These are phyloP conservation scores for Zea luxurians DNA, from an alignment of 176 grass and related monocot genomes.

Conservation along the genomic window DNA sequence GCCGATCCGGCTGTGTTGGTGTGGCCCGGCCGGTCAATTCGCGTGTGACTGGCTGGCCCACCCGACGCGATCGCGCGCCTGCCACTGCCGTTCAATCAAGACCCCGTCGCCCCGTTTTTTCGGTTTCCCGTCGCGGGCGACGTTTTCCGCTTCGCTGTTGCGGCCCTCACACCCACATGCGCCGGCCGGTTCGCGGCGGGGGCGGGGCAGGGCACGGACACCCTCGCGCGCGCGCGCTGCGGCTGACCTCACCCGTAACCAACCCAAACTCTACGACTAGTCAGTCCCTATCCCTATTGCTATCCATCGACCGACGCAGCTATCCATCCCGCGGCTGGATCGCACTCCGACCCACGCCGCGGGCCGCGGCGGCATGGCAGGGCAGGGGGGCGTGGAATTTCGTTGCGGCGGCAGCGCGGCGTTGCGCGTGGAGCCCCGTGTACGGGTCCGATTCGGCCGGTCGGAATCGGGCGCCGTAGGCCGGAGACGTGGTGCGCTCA, in stretches of 20 bases:
- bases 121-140: background rate
- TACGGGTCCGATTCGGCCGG: background rate
- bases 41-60: slow-evolving; percentile 10
- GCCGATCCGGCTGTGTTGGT: background rate
- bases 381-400: background rate
- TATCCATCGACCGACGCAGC: background rate
- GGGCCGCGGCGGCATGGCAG: background rate
- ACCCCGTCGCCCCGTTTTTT: background rate
- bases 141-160: background rate
- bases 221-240: background rate
- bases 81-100: background rate
- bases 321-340: background rate
- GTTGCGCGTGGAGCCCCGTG: slow-evolving; percentile 16
- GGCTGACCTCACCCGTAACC: slow-evolving; percentile 30
- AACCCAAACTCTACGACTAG: background rate
- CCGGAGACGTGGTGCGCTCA: slow-evolving; percentile 17
- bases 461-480: background rate
- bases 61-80: slow-evolving; percentile 20
- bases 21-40: slow-evolving; percentile 10
- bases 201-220: slow-evolving; percentile 18
- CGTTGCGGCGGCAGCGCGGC: slow-evolving; percentile 17
- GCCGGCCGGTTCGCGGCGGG: background rate
- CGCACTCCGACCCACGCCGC: slow-evolving; percentile 16
- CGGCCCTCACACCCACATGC: slow-evolving; percentile 19
- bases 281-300: no score